Percentiles rank a stretch among this genome's conserved stretches.
These are phyloP conservation scores for Imleria badia DNA, from an alignment of 768 basidiomycete species.

Conservation along the genomic window DNA sequence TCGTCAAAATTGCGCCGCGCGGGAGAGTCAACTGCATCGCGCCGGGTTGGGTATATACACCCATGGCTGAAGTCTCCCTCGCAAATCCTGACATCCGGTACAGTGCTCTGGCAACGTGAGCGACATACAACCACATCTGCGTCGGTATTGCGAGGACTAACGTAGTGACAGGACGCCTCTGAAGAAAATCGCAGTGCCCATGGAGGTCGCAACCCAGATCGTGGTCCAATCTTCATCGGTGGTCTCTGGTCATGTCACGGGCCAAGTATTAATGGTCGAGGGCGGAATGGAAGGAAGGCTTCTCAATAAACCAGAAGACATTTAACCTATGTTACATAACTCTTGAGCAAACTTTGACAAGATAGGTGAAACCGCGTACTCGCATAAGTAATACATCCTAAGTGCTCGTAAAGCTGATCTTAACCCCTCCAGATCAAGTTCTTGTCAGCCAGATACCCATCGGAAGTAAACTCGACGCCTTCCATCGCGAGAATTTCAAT, in stretches of 20 bases:
- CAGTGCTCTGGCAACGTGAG: constrained; percentile 65
- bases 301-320: constrained; percentile 42
- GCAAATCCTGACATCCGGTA: constrained; percentile 52
- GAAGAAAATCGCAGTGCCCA: constrained; percentile 62
- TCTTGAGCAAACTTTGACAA: neutral
- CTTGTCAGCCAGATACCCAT: constrained; percentile 40
- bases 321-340: no score
- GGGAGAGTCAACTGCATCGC: constrained; percentile 66
- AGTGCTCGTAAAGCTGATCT: no score
- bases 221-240: constrained; percentile 54
- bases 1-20: constrained; percentile 66
- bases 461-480: constrained; percentile 49
- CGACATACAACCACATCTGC: neutral
- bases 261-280: constrained; percentile 64
- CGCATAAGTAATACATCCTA: neutral
- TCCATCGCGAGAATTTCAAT: constrained; percentile 49
- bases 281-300: constrained; percentile 74
- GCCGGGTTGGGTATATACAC: constrained; percentile 66
- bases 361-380: neutral
- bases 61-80: constrained; percentile 59
- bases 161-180: constrained; percentile 51
- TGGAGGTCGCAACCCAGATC: constrained; percentile 65
- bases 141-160: neutral
- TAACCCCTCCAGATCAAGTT: constrained; percentile 17
- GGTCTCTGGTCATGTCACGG: constrained; percentile 67